phyloP scores from a whole-genome alignment of 2,329 filamentous ascomycete species.

The Furcasterigmium furcatum region DNA sequence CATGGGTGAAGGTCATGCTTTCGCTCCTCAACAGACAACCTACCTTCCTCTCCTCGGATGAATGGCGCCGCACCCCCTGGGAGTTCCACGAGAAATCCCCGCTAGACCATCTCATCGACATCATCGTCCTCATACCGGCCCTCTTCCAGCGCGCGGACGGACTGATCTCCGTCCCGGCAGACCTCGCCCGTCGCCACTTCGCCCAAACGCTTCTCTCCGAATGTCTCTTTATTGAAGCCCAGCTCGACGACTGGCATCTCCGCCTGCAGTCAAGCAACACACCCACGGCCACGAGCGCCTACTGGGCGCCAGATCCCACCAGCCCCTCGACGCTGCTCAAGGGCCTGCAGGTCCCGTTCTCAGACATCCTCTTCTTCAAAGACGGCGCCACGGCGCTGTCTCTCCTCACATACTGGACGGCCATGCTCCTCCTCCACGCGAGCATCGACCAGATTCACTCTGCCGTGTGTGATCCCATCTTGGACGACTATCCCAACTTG shows the following conservation, averaged over 20 bases:
- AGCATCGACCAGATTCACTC: constrained; percentile 41
- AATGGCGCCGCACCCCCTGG: constrained; percentile 52
- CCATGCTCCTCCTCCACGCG: constrained; percentile 44
- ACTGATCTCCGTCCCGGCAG: constrained; percentile 33
- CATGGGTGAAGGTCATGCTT: constrained; percentile 42
- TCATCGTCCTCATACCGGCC: constrained; percentile 41
- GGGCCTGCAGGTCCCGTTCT: constrained; percentile 36
- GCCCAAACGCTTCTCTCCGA: constrained; percentile 45
- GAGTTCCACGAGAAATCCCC: constrained; percentile 45
- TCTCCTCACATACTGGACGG: constrained; percentile 53
- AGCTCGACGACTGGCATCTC: constrained; percentile 45
- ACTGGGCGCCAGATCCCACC: constrained; percentile 33
- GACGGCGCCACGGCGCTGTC: constrained; percentile 39
- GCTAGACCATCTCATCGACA: constrained; percentile 51
- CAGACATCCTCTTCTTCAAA: constrained; percentile 40
- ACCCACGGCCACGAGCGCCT: constrained; percentile 22
- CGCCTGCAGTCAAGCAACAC: background rate
- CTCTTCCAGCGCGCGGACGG: constrained; percentile 43
- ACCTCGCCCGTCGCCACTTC: constrained; percentile 35
- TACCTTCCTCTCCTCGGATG: constrained; percentile 46
- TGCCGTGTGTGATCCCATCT: constrained; percentile 38
- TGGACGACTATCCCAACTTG: constrained; percentile 34
- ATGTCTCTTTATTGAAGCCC: constrained; percentile 43
- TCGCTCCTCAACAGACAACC: constrained; percentile 46
- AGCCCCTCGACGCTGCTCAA: constrained; percentile 13